Percentiles rank a stretch among this genome's conserved stretches.
Evolutionary conservation across 2,329 filamentous ascomycete genomes (phyloP).

Genomic region (Teratosphaeria destructans): DNA sequence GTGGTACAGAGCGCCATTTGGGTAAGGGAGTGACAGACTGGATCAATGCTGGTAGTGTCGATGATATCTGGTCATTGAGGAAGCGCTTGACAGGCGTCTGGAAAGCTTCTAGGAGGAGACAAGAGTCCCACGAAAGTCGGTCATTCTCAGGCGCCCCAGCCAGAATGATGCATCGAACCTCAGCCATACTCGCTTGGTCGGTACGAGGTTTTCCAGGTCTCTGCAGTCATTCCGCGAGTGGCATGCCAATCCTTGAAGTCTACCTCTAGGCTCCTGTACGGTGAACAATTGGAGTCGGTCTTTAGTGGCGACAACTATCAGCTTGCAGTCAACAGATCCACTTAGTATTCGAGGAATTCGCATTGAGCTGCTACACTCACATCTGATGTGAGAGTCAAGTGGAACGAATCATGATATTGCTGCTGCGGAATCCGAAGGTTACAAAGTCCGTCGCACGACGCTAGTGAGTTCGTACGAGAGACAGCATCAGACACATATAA

Average conservation of each 20-base stretch:
- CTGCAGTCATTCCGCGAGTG: neutral
- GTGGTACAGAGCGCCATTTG: neutral
- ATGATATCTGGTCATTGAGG: slow-evolving; percentile 1
- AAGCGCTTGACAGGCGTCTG: slow-evolving; percentile 14
- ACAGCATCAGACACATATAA: neutral
- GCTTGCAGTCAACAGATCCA: too few relatives aligned
- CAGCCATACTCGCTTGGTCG: neutral
- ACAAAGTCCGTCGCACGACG: neutral
- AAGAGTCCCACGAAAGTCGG: slow-evolving; percentile 45
- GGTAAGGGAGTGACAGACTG: neutral
- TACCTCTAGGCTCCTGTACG: neutral
- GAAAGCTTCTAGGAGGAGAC: slow-evolving; percentile 40
- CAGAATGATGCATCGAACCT: slow-evolving; percentile 38
- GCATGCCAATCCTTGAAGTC: neutral
- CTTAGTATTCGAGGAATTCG: neutral
- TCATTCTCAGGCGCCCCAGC: slow-evolving; percentile 51
- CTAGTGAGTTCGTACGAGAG: neutral
- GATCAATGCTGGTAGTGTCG: neutral
- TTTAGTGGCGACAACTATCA: neutral
- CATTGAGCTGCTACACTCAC: neutral
- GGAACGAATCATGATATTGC: neutral
- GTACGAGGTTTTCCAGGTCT: neutral
- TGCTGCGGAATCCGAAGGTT: neutral
- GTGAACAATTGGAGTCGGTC: neutral
- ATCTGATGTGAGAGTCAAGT: neutral